Percentiles rank a stretch among this genome's conserved stretches.
These are phyloP conservation scores for Aspergillus taichungensis DNA, from an alignment of 495 filamentous ascomycete genomes.

Conservation along the genomic window DNA sequence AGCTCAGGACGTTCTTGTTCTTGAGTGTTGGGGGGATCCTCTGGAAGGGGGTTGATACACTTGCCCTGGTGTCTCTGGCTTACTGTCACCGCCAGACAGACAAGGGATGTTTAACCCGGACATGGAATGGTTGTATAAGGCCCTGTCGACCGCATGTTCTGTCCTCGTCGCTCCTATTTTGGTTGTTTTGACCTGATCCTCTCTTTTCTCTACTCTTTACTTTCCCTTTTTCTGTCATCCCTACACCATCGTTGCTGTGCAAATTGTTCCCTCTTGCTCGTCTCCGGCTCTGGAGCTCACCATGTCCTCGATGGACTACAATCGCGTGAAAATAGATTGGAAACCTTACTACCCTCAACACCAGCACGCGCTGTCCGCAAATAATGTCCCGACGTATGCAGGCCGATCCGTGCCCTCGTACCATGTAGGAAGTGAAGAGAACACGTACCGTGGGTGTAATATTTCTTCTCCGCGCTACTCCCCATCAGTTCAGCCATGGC, in stretches of 20 bases:
- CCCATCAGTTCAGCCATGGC: slow-evolving; percentile 17
- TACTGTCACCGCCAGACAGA: slow-evolving; percentile 8
- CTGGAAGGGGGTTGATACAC: slow-evolving; percentile 16
- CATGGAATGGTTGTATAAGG: neutral
- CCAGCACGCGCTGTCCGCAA: slow-evolving; percentile 12
- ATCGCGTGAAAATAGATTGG: slow-evolving; percentile 2
- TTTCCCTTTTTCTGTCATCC: neutral
- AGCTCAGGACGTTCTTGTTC: slow-evolving; percentile 11
- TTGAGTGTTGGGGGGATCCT: slow-evolving; percentile 13
- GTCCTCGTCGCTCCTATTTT: neutral
- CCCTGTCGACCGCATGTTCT: neutral
- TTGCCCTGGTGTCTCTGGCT: slow-evolving; percentile 12
- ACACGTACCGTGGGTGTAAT: slow-evolving; percentile 2
- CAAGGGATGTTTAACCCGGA: slow-evolving; percentile 14
- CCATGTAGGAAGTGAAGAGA: slow-evolving; percentile 5
- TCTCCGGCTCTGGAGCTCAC: neutral
- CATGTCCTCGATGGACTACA: slow-evolving; percentile 14
- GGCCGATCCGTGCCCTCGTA: slow-evolving; percentile 12
- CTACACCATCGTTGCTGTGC: neutral
- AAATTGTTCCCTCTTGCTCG: neutral
- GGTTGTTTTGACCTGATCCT: neutral
- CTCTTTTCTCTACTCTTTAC: slow-evolving; percentile 2
- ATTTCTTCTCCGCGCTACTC: slow-evolving; percentile 14
- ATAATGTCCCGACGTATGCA: slow-evolving; percentile 10
- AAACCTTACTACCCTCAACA: slow-evolving; percentile 7